Conservation (phyloP, 148 eudicot genomes). For the Cornus controversa region DNA sequence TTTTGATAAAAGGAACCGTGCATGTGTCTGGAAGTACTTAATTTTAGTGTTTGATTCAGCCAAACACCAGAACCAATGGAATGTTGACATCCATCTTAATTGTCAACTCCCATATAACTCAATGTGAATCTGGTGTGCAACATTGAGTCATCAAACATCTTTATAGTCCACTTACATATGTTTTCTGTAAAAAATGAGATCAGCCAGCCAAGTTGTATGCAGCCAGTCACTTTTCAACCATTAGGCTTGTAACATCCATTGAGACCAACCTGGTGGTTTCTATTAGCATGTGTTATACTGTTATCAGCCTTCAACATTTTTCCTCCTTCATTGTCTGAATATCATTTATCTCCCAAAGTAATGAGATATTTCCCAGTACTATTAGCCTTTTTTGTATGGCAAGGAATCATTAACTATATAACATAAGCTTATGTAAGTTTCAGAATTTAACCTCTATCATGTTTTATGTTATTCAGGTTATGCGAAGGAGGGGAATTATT, state of each 20-base stretch:
- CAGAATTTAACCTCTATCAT: background rate
- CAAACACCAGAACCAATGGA: background rate
- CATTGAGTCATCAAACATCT: background rate
- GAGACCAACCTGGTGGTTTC: background rate
- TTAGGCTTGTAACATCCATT: background rate
- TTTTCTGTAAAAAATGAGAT: background rate
- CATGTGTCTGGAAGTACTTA: background rate
- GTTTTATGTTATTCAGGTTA: slow-evolving; percentile 51
- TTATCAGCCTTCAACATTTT: background rate
- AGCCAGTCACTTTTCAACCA: background rate
- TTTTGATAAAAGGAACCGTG: background rate
- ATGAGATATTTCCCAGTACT: background rate
- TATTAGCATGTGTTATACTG: background rate
- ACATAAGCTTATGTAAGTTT: background rate
- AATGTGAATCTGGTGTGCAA: background rate
- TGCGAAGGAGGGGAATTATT: slow-evolving; percentile 93
- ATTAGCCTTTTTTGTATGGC: background rate
- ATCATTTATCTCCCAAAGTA: background rate
- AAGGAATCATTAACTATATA: background rate
- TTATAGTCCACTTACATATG: background rate
- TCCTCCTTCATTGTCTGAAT: background rate
- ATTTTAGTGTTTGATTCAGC: background rate
- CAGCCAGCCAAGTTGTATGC: background rate
- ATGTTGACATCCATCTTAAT: slow-evolving; percentile 4
- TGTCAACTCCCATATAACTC: background rate